Base-by-base conservation (phyloP, 768 basidiomycete species). In the Sistotremastrum suecicum region DNA sequence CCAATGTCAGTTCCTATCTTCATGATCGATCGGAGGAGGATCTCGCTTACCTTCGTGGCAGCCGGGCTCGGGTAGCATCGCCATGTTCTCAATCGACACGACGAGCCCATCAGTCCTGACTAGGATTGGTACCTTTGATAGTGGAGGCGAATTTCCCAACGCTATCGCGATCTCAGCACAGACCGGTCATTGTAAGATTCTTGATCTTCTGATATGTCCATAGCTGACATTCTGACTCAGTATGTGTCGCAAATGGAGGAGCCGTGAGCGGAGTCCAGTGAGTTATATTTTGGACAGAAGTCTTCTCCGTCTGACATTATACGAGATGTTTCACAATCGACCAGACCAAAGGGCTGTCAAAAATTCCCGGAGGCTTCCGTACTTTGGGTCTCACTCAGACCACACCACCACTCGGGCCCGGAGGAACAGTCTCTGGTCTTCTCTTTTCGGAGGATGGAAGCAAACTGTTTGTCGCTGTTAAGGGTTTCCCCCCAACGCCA, bases 81-180 rank as follows among this genome's bases (percentile, higher is more conserved):
- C 63, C 5, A 53, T 65, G 30, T 66, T 66, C 51, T 49, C 45
- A 11, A 67, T 75, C 54, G 59, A 72, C 56, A 60, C 66, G 7
- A 56, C 49, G n/a, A 58, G 69, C 50, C 72, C 72, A 0, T 61
- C 66, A 3, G 53, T 60, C 36, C 54, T 74, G 32, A 53, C 50
- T 7, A 62, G 66, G 62, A 58, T 73, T 34, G 72, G 72, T 1
- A 55, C 72, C 5, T 61, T 67, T 1, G 59, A 63, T 11, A 65
- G 60, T 9, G 68, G 65, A 4, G 72, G 74, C 11, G 68, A 75
- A 44, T 74, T 74, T 62, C 72, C 72, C 10, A 59, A 74, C 46
- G 69, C 71, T 0, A 43, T 68, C 12, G 59, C 61, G 2, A 58
- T 66, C 48, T 20, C 20, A 1, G 20, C 20, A 20, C 20, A 20